Evolutionary conservation across 306 rosid genomes (phyloP).

Genomic region (Quercus bicolor): DNA sequence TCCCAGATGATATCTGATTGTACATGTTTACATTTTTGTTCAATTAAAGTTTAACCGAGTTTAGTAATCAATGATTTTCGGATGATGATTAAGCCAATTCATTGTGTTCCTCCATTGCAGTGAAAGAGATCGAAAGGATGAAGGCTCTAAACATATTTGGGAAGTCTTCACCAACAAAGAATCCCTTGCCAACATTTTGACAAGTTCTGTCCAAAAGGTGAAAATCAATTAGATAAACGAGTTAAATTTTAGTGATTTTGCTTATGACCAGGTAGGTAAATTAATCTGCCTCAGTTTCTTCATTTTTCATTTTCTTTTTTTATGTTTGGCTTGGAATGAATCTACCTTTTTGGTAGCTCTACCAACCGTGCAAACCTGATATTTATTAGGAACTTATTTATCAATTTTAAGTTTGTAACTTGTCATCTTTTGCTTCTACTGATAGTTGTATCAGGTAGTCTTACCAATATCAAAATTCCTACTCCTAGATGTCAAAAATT

Average conservation of each 20-base stretch:
- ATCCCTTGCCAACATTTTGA: neutral
- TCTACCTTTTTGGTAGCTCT: neutral
- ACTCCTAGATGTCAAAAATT: too few relatives aligned
- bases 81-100: neutral
- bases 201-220: neutral
- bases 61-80: neutral
- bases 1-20: neutral
- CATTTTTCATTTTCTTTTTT: neutral
- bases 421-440: neutral
- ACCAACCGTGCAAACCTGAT: neutral
- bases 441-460: neutral
- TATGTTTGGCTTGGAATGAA: neutral
- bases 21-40: neutral
- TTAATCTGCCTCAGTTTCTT: neutral
- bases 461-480: too few relatives aligned
- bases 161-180: conserved; percentile 9
- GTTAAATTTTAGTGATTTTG: neutral
- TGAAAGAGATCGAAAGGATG: conserved; percentile 49
- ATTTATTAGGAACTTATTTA: neutral
- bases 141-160: conserved; percentile 36
- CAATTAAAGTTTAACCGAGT: neutral
- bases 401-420: neutral
- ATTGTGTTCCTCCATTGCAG: conserved; percentile 17
- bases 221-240: neutral
- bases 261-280: conserved; percentile 13